Conservation (phyloP, 2,329 filamentous ascomycete species). For the Pseudohalonectria lignicola region DNA sequence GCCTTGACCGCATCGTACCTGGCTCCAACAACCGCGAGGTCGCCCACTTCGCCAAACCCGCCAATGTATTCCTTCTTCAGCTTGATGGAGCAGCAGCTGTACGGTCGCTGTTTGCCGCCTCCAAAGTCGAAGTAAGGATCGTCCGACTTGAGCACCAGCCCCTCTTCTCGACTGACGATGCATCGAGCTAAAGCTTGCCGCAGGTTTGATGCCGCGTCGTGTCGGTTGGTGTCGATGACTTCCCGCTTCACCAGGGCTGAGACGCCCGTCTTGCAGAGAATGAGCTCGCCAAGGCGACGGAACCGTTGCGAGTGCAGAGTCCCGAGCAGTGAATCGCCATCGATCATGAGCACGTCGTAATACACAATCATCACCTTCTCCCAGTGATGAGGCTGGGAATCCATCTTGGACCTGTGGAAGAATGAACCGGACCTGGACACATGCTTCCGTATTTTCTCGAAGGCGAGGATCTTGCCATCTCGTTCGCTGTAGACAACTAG, state of each 20-base stretch:
- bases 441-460: constrained; percentile 75
- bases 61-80: constrained; percentile 79
- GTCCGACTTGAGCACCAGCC: constrained; percentile 70
- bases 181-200: constrained; percentile 55
- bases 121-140: constrained; percentile 61
- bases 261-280: constrained; percentile 42
- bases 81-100: constrained; percentile 56
- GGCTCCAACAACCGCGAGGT: constrained; percentile 71
- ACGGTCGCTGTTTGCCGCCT: constrained; percentile 19
- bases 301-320: constrained; percentile 48
- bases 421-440: constrained; percentile 61
- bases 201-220: constrained; percentile 40
- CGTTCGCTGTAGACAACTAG: constrained; percentile 66
- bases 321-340: constrained; percentile 39
- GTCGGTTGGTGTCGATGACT: constrained; percentile 52
- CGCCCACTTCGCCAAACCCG: constrained; percentile 69
- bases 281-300: constrained; percentile 43
- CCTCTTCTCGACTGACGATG: constrained; percentile 60
- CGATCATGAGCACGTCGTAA: constrained; percentile 44
- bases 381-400: constrained; percentile 47
- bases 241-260: constrained; percentile 57
- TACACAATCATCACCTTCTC: constrained; percentile 54
- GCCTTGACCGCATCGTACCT: constrained; percentile 57
- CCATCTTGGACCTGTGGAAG: constrained; percentile 49
- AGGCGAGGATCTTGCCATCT: constrained; percentile 55